These are phyloP conservation scores for Pseudomonodictys pantanalensis DNA, from an alignment of 495 filamentous ascomycete species.

Conservation along the genomic window DNA sequence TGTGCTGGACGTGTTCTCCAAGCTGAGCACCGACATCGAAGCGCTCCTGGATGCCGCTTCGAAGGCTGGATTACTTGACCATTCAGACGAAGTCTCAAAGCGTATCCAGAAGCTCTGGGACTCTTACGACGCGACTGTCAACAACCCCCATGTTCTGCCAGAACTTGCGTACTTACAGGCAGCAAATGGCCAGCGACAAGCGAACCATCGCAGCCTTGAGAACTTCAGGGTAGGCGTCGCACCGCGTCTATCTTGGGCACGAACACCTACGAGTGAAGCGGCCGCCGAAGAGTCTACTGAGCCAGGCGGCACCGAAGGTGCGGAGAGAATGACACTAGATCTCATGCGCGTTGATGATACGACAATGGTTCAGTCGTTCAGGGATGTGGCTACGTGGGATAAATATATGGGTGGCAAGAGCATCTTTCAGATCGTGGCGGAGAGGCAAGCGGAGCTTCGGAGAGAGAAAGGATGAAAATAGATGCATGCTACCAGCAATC, in stretches of 20 bases:
- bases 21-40: conserved; percentile 25
- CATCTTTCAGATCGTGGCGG: conserved; percentile 10
- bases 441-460: not conserved
- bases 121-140: conserved; percentile 15
- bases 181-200: conserved; percentile 10
- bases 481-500: too few species aligned
- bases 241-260: not conserved
- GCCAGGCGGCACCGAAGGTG: not conserved
- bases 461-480: not conserved
- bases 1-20: conserved; percentile 20
- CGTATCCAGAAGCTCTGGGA: conserved; percentile 10
- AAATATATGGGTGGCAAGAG: not conserved
- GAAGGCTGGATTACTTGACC: conserved; percentile 8
- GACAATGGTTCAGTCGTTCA: conserved; percentile 3
- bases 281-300: not conserved
- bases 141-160: conserved; percentile 11
- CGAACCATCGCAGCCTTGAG: not conserved
- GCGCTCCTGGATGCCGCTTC: conserved; percentile 13
- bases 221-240: not conserved
- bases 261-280: not conserved
- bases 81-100: conserved; percentile 1
- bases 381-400: not conserved
- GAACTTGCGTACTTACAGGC: conserved; percentile 19
- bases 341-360: not conserved
- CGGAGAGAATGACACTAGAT: not conserved